Evolutionary conservation across 331 rosid genomes (phyloP), one percentile per base, ranked within the genome.

Genomic region (Spiraea crenata): DNA sequence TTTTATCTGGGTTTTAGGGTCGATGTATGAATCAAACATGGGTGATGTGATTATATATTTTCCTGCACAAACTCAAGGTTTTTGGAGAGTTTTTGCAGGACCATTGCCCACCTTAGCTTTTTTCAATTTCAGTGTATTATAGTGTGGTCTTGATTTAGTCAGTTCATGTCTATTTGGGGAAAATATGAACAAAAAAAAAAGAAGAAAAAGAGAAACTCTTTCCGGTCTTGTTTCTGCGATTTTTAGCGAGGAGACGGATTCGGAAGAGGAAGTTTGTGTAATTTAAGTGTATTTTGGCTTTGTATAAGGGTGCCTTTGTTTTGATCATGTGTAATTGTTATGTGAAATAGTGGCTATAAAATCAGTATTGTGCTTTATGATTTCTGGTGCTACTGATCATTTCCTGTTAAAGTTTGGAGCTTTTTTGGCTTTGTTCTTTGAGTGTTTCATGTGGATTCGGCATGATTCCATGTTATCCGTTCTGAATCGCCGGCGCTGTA

Each of bases 51-150:
- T 15, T 39, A 56, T 17, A 5, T 25, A 9, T 44, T 54, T 44
- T 31, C 45, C 74, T 56, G 55, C 65, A 44, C 6, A 57, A 25
- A 3, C 74, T 44, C 74, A 57, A 9, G 11, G 3, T 44, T 69
- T 65, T 66, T 56, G 14, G 31, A 5, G 4, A 25, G 65, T 70
- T 9, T 25, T 16, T 70, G 65, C 65, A 70, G 65, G 48, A 25
- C 14, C 47, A 47, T 56, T 25, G 9, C 42, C 44, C 51, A 56
- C 14, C 39, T 41, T 4, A 54, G 52, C 52, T 20, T 39, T 42
- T 45, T 44, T 47, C n/a, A 42, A 16, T 40, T 34, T 54, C 40
- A 7, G 3, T 41, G 52, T 70, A 34, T 4, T 15, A 25, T 42
- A 56, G 51, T 37, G 5, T 44, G 44, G 56, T 47, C 56, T 16